Percentiles rank a stretch among this genome's conserved stretches.
These are phyloP conservation scores for Malus orientalis DNA, from an alignment of 306 rosid species.

Conservation along the genomic window DNA sequence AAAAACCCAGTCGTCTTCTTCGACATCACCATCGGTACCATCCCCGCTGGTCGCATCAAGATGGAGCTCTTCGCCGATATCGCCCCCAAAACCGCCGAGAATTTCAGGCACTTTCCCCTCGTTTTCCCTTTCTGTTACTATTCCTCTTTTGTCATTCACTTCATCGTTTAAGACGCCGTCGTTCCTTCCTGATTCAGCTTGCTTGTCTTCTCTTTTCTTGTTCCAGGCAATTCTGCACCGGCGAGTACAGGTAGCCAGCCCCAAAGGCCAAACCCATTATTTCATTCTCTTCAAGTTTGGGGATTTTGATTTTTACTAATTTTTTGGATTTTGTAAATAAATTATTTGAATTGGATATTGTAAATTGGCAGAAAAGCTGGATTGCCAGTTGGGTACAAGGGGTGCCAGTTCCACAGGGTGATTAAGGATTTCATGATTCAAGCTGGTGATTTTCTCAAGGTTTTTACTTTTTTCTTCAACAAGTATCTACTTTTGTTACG, in stretches of 20 bases:
- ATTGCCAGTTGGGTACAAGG: conserved; percentile 87
- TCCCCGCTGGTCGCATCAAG: conserved; percentile 97
- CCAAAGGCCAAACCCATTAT: not conserved
- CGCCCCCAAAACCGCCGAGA: conserved; percentile 83
- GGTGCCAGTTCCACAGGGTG: conserved; percentile 92
- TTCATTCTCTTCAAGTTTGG: not conserved
- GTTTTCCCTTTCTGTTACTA: not conserved
- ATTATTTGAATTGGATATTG: not conserved
- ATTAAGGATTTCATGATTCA: conserved; percentile 98
- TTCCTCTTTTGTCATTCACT: not conserved
- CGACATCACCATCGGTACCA: conserved; percentile 89
- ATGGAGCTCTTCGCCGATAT: conserved; percentile 99
- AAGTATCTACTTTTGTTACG: not conserved
- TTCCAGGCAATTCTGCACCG: conserved; percentile 94
- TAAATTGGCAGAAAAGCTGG: conserved; percentile 71
- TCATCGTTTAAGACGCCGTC: not conserved
- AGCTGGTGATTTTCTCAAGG: conserved; percentile 95
- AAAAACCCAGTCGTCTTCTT: conserved; percentile 96
- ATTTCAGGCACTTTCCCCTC: conserved; percentile 48
- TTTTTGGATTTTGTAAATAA: not conserved
- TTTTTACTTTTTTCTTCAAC: not conserved
- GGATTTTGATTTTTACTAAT: not conserved
- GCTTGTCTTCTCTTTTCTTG: conserved; percentile 1
- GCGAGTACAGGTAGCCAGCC: conserved; percentile 60
- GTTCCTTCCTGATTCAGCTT: not conserved